Evolutionary conservation across 352 stramenopile genomes (phyloP), one percentile per base, ranked within the genome.

Genomic region (Pythium apleroticum): DNA sequence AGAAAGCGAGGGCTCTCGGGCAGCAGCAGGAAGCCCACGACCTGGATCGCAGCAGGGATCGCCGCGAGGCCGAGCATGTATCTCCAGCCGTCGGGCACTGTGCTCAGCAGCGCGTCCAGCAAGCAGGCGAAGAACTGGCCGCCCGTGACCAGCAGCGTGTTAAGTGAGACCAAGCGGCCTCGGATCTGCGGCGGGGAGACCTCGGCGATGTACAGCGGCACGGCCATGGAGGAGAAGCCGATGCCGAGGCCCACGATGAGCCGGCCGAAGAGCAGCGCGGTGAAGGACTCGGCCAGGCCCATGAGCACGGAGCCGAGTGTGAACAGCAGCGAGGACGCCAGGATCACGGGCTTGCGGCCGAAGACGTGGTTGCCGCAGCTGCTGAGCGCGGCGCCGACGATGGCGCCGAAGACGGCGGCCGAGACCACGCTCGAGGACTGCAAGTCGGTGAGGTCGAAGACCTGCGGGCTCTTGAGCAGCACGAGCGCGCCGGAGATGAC

Each of bases 151-250:
- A 88, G 63, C 7, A 88, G 73, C n/a, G 77, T 89, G 54, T 93
- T 93, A 52, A 91, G 66, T 19, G 84, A 91, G n/a, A 93, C 82
- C 24, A 93, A 69, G 7, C 71, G 78, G 0, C 86, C 86, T 33
- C 84, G 82, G 20, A 86, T 78, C 24, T 87, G 69, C 10, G 84
- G 75, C 0, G 84, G 82, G 14, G 84, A 90, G 11, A 81, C 79
- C 58, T 93, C 84, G 28, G 84, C 82, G 56, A 93, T 90, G 58
- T 93, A 93, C 19, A 93, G 71, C 52, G 84, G 84, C 28, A 93
- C 80, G 17, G 77, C 87, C 78, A 88, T 89, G 43, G 84, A 93
- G 9, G 81, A 88, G 58, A 82, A 77, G 45, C 84, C 84, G 43
- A 93, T 85, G 25, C 70, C 84, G 30, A 90, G 8, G 6, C 84